phyloP scores from a whole-genome alignment of 306 rosid species.

The Prunus mira region DNA sequence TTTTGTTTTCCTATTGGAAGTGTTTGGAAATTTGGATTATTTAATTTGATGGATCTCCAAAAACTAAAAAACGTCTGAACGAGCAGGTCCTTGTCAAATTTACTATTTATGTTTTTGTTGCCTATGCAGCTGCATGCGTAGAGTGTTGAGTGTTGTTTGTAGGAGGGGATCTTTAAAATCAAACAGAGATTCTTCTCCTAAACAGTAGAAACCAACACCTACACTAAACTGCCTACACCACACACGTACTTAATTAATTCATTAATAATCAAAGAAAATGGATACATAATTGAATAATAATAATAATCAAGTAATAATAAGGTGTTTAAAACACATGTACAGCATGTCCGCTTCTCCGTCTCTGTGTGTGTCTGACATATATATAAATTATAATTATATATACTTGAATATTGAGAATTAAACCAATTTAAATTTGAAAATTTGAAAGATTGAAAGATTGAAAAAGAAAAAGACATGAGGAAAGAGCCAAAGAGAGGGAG shows the following conservation, averaged over 20 bases:
- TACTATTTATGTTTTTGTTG: neutral
- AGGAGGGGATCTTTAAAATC: neutral
- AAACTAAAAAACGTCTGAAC: neutral
- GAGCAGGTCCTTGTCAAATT: neutral
- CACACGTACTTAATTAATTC: too few relatives aligned
- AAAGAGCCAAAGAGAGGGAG: neutral
- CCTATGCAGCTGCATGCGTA: too few relatives aligned
- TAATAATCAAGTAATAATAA: too few relatives aligned
- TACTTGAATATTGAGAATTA: too few relatives aligned
- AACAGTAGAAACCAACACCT: too few relatives aligned
- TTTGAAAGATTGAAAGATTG: neutral
- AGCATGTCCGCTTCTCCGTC: neutral
- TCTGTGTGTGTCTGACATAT: neutral
- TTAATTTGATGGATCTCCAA: neutral
- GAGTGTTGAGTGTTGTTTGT: neutral
- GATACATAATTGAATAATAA: too few relatives aligned
- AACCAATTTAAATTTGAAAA: neutral
- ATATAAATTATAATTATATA: too few relatives aligned
- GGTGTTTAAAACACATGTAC: too few relatives aligned
- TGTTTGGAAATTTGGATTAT: neutral
- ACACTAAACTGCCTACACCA: too few relatives aligned
- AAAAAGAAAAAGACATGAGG: neutral
- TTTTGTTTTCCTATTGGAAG: neutral
- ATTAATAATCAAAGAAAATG: too few relatives aligned
- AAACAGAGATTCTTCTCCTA: neutral